A percentile compares a stretch with the other conserved stretches of the same genome.
Conservation (phyloP, 345 rosid species). For the Gossypium sturtianum region DNA sequence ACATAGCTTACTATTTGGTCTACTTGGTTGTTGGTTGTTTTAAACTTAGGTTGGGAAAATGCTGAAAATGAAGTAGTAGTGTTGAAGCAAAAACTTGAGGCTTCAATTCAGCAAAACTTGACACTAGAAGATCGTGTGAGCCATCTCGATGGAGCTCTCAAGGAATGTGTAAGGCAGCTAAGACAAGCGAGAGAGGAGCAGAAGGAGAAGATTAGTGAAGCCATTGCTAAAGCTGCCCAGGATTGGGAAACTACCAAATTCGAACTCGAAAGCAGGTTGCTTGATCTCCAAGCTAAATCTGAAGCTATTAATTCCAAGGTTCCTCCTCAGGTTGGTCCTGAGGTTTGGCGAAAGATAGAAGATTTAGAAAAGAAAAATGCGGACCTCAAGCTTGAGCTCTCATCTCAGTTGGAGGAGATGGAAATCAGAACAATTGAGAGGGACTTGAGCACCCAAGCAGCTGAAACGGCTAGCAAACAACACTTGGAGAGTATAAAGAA, state of each 20-base stretch:
- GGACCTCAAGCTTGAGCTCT: slow-evolving; percentile 53
- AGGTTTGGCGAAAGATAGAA: slow-evolving; percentile 40
- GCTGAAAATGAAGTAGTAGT: slow-evolving; percentile 67
- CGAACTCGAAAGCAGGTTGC: slow-evolving; percentile 47
- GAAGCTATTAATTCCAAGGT: slow-evolving; percentile 28
- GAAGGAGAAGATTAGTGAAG: slow-evolving; percentile 53
- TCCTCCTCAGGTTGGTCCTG: slow-evolving; percentile 22
- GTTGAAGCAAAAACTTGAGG: slow-evolving; percentile 65
- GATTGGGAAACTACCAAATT: slow-evolving; percentile 54
- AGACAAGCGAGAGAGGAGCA: slow-evolving; percentile 79
- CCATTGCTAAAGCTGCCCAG: slow-evolving; percentile 35
- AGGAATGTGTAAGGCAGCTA: slow-evolving; percentile 92
- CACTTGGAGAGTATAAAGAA: slow-evolving; percentile 80
- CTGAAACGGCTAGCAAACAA: slow-evolving; percentile 90
- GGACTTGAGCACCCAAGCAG: slow-evolving; percentile 77
- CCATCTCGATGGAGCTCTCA: slow-evolving; percentile 88
- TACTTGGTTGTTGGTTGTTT: neutral
- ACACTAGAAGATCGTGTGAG: slow-evolving; percentile 64
- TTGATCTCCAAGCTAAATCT: slow-evolving; percentile 35
- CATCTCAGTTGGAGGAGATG: slow-evolving; percentile 58
- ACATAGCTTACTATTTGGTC: neutral
- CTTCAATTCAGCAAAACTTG: slow-evolving; percentile 36
- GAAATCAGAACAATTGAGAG: slow-evolving; percentile 74
- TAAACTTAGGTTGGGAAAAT: slow-evolving; percentile 75
- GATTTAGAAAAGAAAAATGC: slow-evolving; percentile 55